Percentiles rank a stretch among this genome's conserved stretches.
These are phyloP conservation scores for Phoma herbarum DNA, from an alignment of 2,329 filamentous ascomycete species.

Conservation along the genomic window DNA sequence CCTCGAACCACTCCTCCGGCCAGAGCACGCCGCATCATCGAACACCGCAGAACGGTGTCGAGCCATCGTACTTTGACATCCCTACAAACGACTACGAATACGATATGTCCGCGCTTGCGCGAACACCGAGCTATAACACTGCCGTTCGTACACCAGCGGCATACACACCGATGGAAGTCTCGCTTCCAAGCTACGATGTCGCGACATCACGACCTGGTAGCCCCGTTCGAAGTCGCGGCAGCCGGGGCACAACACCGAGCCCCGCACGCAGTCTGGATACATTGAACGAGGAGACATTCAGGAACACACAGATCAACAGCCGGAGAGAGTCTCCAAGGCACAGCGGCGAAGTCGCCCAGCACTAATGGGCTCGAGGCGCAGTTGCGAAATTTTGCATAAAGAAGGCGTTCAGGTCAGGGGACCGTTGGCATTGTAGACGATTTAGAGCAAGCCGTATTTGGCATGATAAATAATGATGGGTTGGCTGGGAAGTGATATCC, in stretches of 20 bases:
- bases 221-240: slow-evolving; percentile 44
- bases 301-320: slow-evolving; percentile 49
- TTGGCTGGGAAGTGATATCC: slow-evolving; percentile 2
- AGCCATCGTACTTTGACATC: slow-evolving; percentile 36
- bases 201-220: slow-evolving; percentile 56
- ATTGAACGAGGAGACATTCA: slow-evolving; percentile 48
- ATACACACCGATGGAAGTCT: slow-evolving; percentile 49
- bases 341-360: slow-evolving; percentile 31
- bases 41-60: slow-evolving; percentile 36
- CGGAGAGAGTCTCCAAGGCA: slow-evolving; percentile 36
- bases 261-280: slow-evolving; percentile 47
- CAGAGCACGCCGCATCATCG: slow-evolving; percentile 45
- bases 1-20: slow-evolving; percentile 46
- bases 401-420: not conserved
- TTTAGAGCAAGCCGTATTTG: not conserved
- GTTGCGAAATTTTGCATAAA: not conserved
- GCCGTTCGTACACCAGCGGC: slow-evolving; percentile 57
- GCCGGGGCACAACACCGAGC: slow-evolving; percentile 45
- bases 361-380: not conserved
- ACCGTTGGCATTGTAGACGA: not conserved
- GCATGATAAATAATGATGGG: slow-evolving; percentile 1
- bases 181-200: slow-evolving; percentile 57
- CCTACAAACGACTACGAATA: slow-evolving; percentile 39
- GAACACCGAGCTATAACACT: slow-evolving; percentile 62
- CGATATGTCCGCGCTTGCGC: slow-evolving; percentile 57